A percentile compares a stretch with the other conserved stretches of the same genome.
Conservation (phyloP, 805 yeast species). For the Candida ovalis region DNA sequence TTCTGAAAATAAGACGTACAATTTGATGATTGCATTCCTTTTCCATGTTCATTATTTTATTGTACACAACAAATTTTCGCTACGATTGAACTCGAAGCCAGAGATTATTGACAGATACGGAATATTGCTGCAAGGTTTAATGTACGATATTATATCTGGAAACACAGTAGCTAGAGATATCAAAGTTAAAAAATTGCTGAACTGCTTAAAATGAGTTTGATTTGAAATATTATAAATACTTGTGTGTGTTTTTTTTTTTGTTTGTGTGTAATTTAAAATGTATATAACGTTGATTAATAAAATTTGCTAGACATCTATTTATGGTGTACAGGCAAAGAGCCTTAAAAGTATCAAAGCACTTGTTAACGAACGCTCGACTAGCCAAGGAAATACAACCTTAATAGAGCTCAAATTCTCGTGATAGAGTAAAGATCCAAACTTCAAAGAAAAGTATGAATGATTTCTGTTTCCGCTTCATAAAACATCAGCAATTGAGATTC, state of each 20-base stretch:
- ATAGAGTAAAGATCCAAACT: no score
- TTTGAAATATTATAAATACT: background rate
- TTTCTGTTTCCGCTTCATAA: no score
- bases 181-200: constrained; percentile 11
- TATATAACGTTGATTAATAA: background rate
- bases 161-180: constrained; percentile 10
- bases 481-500: no score
- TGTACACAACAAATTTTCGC: constrained; percentile 20
- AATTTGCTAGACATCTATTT: no score
- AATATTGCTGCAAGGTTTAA: constrained; percentile 25
- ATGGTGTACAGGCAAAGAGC: no score
- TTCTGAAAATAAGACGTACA: constrained; percentile 20
- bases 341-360: no score
- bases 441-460: no score
- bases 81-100: constrained; percentile 16
- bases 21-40: constrained; percentile 23
- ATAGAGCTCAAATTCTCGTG: no score
- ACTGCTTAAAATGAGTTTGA: constrained; percentile 5
- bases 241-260: background rate
- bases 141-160: constrained; percentile 23
- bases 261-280: background rate
- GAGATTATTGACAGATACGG: constrained; percentile 26
- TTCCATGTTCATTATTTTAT: constrained; percentile 28
- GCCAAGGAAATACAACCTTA: no score
- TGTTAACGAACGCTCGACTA: no score